These are phyloP conservation scores for Viridothelium virens DNA, from an alignment of 495 filamentous ascomycete species.

Conservation along the genomic window DNA sequence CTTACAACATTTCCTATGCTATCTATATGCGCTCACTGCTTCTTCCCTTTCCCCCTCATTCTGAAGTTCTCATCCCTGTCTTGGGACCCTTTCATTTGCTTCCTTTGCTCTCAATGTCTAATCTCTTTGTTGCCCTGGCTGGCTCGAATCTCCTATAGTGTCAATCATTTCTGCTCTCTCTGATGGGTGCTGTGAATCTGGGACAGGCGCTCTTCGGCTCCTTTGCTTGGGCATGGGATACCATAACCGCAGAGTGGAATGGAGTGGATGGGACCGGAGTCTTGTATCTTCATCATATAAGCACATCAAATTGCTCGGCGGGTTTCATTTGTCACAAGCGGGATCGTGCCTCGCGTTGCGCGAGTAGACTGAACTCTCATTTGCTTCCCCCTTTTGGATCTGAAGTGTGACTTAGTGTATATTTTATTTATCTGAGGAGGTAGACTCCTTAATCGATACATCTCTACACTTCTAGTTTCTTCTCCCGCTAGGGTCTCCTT, in stretches of 20 bases:
- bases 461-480: not conserved
- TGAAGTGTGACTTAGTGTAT: not conserved
- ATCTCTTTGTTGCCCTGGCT: not conserved
- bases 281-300: not conserved
- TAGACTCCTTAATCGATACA: not conserved
- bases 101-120: not conserved
- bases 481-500: not conserved
- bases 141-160: not conserved
- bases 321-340: not conserved
- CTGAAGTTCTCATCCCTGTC: not conserved
- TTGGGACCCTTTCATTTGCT: not conserved
- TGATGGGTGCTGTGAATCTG: not conserved
- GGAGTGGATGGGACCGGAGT: not conserved
- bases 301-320: not conserved
- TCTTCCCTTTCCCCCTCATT: not conserved
- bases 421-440: not conserved
- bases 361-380: not conserved
- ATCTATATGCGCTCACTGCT: not conserved
- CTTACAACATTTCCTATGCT: conserved; percentile 1
- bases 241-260: not conserved
- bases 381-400: not conserved
- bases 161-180: not conserved
- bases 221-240: not conserved
- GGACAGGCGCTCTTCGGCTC: not conserved
- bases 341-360: not conserved